phyloP scores from a whole-genome alignment of 148 eudicot genomes.

The Polygonum maritimum region DNA sequence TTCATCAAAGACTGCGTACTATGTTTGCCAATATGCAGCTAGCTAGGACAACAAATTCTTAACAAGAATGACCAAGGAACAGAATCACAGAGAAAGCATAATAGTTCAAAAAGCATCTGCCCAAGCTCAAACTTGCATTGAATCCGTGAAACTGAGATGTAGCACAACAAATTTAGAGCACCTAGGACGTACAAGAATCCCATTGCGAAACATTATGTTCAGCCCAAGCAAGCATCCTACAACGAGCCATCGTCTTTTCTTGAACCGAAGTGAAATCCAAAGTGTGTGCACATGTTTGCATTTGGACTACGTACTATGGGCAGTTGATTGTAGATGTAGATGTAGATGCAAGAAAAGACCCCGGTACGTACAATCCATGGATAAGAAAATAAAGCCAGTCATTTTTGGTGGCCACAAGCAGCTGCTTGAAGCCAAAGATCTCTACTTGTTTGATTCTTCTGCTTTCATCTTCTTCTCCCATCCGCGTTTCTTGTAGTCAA shows the following conservation, averaged over 20 bases:
- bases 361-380: background rate
- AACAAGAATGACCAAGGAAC: background rate
- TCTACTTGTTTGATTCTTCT: slow-evolving; percentile 31
- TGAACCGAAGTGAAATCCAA: background rate
- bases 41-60: background rate
- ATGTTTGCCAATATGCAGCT: background rate
- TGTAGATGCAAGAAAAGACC: background rate
- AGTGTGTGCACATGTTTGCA: background rate
- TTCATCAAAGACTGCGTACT: background rate
- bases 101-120: background rate
- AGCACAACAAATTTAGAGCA: background rate
- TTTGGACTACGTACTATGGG: background rate
- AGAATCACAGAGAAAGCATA: background rate
- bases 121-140: background rate
- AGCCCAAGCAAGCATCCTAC: background rate
- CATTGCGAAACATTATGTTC: background rate
- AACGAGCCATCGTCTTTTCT: too few relatives aligned
- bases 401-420: too few relatives aligned
- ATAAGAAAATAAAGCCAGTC: background rate
- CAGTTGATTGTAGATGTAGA: background rate
- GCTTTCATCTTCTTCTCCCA: slow-evolving; percentile 95
- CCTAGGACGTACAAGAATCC: background rate
- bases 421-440: background rate
- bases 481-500: slow-evolving; percentile 67
- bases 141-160: background rate